Percentiles rank a stretch among this genome's conserved stretches.
Conservation (phyloP, 495 filamentous ascomycete species). For the Daldinia vernicosa region DNA sequence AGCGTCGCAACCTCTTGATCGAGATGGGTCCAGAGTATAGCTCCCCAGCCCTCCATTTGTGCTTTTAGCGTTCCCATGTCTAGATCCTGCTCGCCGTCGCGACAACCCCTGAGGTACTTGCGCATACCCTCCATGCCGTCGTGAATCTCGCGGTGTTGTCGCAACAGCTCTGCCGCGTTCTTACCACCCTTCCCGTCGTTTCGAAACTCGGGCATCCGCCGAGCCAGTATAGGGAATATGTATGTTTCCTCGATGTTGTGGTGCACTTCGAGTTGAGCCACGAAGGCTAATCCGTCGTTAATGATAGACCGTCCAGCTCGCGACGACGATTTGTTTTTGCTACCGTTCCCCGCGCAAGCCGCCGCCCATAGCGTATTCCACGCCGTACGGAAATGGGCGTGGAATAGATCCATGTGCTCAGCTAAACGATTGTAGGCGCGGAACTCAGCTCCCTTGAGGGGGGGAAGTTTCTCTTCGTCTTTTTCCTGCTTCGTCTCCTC, state of each 20-base stretch:
- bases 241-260: constrained; percentile 86
- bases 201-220: constrained; percentile 82
- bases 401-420: constrained; percentile 82
- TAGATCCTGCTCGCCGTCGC: constrained; percentile 71
- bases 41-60: constrained; percentile 71
- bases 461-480: constrained; percentile 26
- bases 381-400: constrained; percentile 77
- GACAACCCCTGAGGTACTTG: constrained; percentile 72
- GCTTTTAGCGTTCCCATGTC: constrained; percentile 71
- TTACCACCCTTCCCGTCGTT: constrained; percentile 32
- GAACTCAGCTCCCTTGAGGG: constrained; percentile 52
- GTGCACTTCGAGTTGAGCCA: constrained; percentile 74
- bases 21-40: constrained; percentile 76
- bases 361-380: constrained; percentile 76
- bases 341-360: constrained; percentile 60
- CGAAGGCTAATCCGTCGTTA: constrained; percentile 69
- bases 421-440: constrained; percentile 74
- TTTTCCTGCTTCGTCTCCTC: constrained; percentile 3
- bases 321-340: constrained; percentile 40
- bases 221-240: constrained; percentile 80
- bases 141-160: constrained; percentile 87
- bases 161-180: constrained; percentile 69
- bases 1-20: constrained; percentile 76
- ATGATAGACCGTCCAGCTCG: constrained; percentile 64
- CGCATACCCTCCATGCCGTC: constrained; percentile 77